Evolutionary conservation across 2,329 filamentous ascomycete species (phyloP), one percentile per base, ranked within the genome.

Genomic region (Emergomyces orientalis): DNA sequence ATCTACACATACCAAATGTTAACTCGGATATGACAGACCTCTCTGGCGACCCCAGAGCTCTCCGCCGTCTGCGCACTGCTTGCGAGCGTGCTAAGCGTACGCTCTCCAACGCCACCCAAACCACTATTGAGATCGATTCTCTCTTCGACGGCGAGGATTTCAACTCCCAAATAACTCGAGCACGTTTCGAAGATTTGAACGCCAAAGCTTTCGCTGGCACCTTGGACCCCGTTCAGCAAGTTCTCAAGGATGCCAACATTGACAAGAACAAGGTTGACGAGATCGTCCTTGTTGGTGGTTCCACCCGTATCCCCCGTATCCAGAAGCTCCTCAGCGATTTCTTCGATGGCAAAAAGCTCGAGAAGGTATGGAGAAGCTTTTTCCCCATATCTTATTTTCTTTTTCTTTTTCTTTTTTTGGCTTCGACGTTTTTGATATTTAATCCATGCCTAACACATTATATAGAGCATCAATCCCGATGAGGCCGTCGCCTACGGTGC

Each of bases 31-130:
- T 32, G 3, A 32, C 32, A 32, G 85, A 71, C 68, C 30, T 67
- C 34, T 62, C 57, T 39, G 84, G 85, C 69, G 94, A 97, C 76
- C 81, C 94, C 70, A 90, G 94, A 81, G 94, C 94, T 68, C 90
- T 99, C 68, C 90, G 94, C 77, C 88, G 94, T 84, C 89, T 99
- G 75, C 87, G 94, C 73, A 97, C 94, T 74, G 93, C 93, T 81
- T 97, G 94, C 81, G 94, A 99, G 85, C 93, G 94, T 86, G 94
- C 94, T 81, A 99, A 99, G 91, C 89, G 94, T 82, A 97, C 94
- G 68, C 86, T 97, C 62, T 97, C 94, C 78, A 96, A 91, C 81
- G 93, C 91, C 79, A 93, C 94, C 65, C 92, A 97, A 82, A 96
- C 94, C 74, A 95, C 91, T 72, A 90, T 97, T 72, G 94, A 99